Evolutionary conservation across 225 moss, liverwort and hornwort species (phyloP), one percentile per base, ranked within the genome.

Genomic region (Climacium dendroides): DNA sequence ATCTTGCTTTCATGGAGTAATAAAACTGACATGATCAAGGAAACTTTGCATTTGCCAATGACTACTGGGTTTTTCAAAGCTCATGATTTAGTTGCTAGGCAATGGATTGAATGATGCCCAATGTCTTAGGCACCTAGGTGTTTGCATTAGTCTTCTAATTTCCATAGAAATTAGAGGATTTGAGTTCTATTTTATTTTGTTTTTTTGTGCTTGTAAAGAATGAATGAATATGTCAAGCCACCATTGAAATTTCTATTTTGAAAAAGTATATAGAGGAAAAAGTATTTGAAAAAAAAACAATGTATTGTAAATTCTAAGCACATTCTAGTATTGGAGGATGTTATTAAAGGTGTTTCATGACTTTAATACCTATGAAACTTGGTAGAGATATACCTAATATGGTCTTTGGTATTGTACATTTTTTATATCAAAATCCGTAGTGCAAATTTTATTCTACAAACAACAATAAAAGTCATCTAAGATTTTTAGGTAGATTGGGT

Each of bases 241-340:
- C 2, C 10, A 4, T 4, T 24, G 5, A 15, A 1, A 25, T 41
- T 25, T 1, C 3, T 0, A 8, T 70, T 69, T 41, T 41, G 70
- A 70, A 0, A 41, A 25, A 26, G 15, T 41, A 26, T 15, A 0
- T 15, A 3, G 25, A 25, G 1, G 25, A 4, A 41, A 70, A 23
- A 41, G 3, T 15, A 1, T 70, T 70, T 69, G 41, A 4, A 69
- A 25, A 67, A 23, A 4, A 0, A 24, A 3, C 1, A 24, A 7
- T 69, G 39, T 15, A 7, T 69, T 41, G 15, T 39, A 1, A 25
- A 70, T 25, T 24, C 5, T 70, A 70, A 25, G 8, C 1, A 41
- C 25, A 14, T 70, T 25, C 0, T 25, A 1, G 37, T 8, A 70
- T 8, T 25, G 2, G 1, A 15, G 5, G 41, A 70, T 70, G 25